These are phyloP conservation scores for Chalciporus piperatus DNA, from an alignment of 768 basidiomycete genomes.

Conservation along the genomic window DNA sequence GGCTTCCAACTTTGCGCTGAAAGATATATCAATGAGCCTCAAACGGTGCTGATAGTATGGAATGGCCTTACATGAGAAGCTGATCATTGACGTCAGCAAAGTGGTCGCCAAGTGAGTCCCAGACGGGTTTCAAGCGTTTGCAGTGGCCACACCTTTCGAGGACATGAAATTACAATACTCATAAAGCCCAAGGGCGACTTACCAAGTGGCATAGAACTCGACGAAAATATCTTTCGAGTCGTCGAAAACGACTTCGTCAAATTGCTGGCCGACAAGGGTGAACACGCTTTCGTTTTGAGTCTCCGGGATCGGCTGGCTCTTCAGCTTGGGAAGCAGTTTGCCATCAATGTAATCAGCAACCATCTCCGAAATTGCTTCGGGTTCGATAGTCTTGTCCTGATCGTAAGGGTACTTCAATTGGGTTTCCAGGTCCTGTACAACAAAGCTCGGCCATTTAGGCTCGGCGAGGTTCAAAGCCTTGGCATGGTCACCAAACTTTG, in stretches of 20 bases:
- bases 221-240: constrained; percentile 92
- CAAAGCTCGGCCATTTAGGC: constrained; percentile 89
- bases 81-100: constrained; percentile 73
- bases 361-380: constrained; percentile 56
- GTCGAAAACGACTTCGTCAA: constrained; percentile 83
- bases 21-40: not conserved
- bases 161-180: not conserved
- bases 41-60: no score
- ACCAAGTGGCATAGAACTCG: constrained; percentile 98
- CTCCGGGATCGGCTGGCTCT: constrained; percentile 85
- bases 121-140: constrained; percentile 93
- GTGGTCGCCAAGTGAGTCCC: constrained; percentile 88
- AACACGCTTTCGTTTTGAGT: constrained; percentile 80
- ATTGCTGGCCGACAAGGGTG: constrained; percentile 83
- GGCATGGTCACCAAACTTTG: constrained; percentile 94
- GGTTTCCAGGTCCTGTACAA: constrained; percentile 79
- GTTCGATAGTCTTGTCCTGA: constrained; percentile 59
- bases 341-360: constrained; percentile 67
- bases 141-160: constrained; percentile 83
- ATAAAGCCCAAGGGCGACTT: constrained; percentile 27
- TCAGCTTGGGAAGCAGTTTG: constrained; percentile 77
- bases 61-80: constrained; percentile 63
- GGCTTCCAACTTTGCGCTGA: constrained; percentile 92
- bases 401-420: constrained; percentile 90
- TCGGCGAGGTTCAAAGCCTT: constrained; percentile 88